These are phyloP conservation scores for Emmonsia crescens DNA, from an alignment of 2,329 filamentous ascomycete species.

Conservation along the genomic window DNA sequence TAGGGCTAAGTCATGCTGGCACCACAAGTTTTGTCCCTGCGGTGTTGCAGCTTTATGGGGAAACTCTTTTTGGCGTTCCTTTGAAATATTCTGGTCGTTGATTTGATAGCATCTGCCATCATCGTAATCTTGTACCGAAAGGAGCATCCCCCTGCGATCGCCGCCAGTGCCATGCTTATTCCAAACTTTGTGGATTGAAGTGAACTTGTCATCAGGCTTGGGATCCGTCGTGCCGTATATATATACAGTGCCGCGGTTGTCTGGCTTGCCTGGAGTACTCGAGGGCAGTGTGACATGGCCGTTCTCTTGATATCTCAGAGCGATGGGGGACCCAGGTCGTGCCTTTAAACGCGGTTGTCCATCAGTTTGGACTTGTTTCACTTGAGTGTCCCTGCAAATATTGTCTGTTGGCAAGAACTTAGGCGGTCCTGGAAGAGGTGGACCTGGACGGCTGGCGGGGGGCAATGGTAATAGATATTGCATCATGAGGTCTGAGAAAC, in stretches of 20 bases:
- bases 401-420: slow-evolving; percentile 40
- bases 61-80: slow-evolving; percentile 47
- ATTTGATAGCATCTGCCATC: slow-evolving; percentile 83
- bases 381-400: slow-evolving; percentile 56
- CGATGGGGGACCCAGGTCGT: slow-evolving; percentile 51
- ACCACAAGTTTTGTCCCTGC: slow-evolving; percentile 55
- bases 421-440: slow-evolving; percentile 18
- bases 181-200: slow-evolving; percentile 63
- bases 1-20: slow-evolving; percentile 70
- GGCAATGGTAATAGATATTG: slow-evolving; percentile 51
- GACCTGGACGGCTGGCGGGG: slow-evolving; percentile 24
- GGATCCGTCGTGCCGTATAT: slow-evolving; percentile 61
- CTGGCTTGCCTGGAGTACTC: slow-evolving; percentile 48
- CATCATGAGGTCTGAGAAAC: slow-evolving; percentile 49
- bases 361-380: slow-evolving; percentile 46
- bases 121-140: slow-evolving; percentile 72
- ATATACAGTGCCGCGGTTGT: slow-evolving; percentile 60
- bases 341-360: slow-evolving; percentile 53
- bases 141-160: slow-evolving; percentile 62
- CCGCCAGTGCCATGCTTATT: slow-evolving; percentile 70
- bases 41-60: slow-evolving; percentile 41
- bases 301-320: slow-evolving; percentile 62
- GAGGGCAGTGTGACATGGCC: slow-evolving; percentile 57
- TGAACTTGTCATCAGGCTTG: slow-evolving; percentile 47
- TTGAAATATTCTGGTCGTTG: slow-evolving; percentile 50